These are phyloP conservation scores for Trichoderma citrinoviride DNA, from an alignment of 2,329 filamentous ascomycete genomes.

Conservation along the genomic window DNA sequence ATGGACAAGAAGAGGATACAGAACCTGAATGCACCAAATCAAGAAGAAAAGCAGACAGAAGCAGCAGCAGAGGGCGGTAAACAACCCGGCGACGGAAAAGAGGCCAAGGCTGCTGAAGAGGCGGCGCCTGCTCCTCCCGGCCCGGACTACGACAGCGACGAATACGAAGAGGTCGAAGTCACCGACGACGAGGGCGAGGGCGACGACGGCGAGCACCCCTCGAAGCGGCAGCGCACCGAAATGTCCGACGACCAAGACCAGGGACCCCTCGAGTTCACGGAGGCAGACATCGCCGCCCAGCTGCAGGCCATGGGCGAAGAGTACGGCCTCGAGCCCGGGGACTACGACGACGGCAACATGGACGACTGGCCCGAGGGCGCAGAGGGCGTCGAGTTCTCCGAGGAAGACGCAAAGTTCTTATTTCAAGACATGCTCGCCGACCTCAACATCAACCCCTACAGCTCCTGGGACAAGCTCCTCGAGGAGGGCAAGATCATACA, in stretches of 20 bases:
- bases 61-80: not conserved
- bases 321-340: slow-evolving; percentile 74
- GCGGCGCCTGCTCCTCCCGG: not conserved
- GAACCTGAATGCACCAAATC: slow-evolving; percentile 45
- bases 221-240: slow-evolving; percentile 60
- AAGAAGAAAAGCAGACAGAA: slow-evolving; percentile 17
- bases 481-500: slow-evolving; percentile 79
- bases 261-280: slow-evolving; percentile 73
- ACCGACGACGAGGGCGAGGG: slow-evolving; percentile 48
- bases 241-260: slow-evolving; percentile 46
- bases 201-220: slow-evolving; percentile 42
- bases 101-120: not conserved
- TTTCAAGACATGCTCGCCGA: slow-evolving; percentile 89
- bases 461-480: slow-evolving; percentile 85
- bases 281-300: slow-evolving; percentile 92
- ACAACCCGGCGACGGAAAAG: not conserved
- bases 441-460: slow-evolving; percentile 78
- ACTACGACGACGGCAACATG: slow-evolving; percentile 66
- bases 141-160: slow-evolving; percentile 55
- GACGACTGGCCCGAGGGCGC: slow-evolving; percentile 67
- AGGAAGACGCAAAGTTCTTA: slow-evolving; percentile 71
- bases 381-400: slow-evolving; percentile 67
- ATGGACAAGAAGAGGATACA: slow-evolving; percentile 70
- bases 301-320: slow-evolving; percentile 84
- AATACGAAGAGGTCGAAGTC: slow-evolving; percentile 71